Base-by-base conservation (phyloP, 164 flowering plant genomes). In the Nelumbo lutea region DNA sequence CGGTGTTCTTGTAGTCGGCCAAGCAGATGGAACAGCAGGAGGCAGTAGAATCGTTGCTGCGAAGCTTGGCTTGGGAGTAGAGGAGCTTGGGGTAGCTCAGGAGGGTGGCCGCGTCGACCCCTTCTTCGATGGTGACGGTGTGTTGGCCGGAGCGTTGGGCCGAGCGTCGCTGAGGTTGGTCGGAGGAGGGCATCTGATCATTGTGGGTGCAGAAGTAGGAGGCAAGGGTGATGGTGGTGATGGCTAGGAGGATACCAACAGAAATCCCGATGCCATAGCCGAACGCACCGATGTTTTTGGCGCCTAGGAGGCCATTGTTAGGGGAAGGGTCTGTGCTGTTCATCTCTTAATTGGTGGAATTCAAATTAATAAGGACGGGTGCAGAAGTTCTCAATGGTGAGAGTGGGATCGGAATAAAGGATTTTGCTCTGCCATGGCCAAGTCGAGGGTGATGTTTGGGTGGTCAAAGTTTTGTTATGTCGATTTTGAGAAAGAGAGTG, bases 21-120 rank as follows among this genome's bases (percentile, higher is more conserved):
- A 93, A 76, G 75, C 98, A 93, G 8, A 93, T 85, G 15, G 96
- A 86, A 72, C 98, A 91, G 64, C 91, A 81, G 0, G 78, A 64
- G 2, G 82, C 82, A 0, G 83, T 76, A 11, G 85, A 74, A 65
- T 81, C 83, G 68, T 74, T 64, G 62, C 67, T 74, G 46, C 60
- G 59, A 11, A 75, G 65, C 80, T 79, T 86, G 7, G 84, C 91
- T 66, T 82, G 78, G 1, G 87, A 83, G 60, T 86, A 92, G 2
- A 74, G 79, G 69, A 90, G 63, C 80, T 75, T 88, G 39, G 98
- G 98, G 69, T 85, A 93, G 71, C 83, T 80, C 44, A 13, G 11
- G 1, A 93, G 79, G 43, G 92, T 85, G 10, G 77, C 85, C 77
- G 90, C 96, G 53, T 88, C 95, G 7, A 93, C 76, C 2, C 98